These are phyloP conservation scores for Scenedesmus sp. DNA, from an alignment of 163 green algal genomes.

Conservation along the genomic window DNA sequence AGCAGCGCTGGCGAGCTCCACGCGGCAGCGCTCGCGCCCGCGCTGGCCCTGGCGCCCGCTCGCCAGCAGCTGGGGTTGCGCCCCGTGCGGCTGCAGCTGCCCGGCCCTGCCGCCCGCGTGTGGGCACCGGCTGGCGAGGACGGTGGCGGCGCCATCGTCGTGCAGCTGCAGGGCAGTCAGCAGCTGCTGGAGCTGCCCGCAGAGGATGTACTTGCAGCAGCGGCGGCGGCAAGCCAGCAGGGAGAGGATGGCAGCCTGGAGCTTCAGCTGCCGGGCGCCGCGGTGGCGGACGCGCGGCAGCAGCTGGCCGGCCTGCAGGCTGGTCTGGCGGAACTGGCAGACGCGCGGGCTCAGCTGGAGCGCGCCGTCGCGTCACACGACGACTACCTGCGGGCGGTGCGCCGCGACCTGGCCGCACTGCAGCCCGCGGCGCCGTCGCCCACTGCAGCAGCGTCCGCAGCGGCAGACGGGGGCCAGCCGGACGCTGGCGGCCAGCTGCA, in stretches of 20 bases:
- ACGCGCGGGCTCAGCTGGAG: constrained; percentile 5
- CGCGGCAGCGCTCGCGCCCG: no score
- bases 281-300: background rate
- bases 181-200: constrained; percentile 2
- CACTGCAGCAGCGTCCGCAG: background rate
- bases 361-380: constrained; percentile 5
- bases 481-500: background rate
- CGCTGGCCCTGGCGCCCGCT: no score
- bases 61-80: no score
- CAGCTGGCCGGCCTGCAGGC: constrained; percentile 9
- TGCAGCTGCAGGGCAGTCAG: constrained; percentile 1
- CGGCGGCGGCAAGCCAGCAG: background rate
- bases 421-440: background rate
- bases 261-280: constrained; percentile 10
- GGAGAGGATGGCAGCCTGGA: background rate
- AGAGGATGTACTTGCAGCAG: background rate
- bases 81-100: no score
- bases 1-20: no score
- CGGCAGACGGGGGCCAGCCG: no score
- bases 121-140: no score
- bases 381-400: background rate
- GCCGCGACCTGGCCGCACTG: constrained; percentile 6
- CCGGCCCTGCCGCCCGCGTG: no score
- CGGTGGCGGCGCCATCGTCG: background rate
- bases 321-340: background rate